Base-by-base conservation (phyloP, 106 monocot species). In the Acorus gramineus region DNA sequence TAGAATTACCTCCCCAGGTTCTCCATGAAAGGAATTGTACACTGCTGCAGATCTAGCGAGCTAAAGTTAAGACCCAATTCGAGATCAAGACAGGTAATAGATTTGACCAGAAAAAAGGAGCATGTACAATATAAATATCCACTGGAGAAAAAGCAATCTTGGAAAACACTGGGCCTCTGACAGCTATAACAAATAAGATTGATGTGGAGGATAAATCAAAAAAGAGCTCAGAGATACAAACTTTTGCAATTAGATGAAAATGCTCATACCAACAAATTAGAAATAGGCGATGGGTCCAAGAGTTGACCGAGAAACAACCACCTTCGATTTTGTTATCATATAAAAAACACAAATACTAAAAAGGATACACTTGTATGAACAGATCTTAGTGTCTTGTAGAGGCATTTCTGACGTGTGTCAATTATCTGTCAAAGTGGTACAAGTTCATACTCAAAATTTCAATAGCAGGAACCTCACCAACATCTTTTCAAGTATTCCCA, bases 281-380 rank as follows among this genome's bases (percentile, higher is more conserved):
- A 28, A 28, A 28, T 28, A 28, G 28, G 28, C 28, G 28, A 28
- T 28, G 28, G 28, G 28, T 28, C 28, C 28, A 28, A 28, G 28
- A 28, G 28, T 28, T 28, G 28, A 28, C 28, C 4, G 47, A 47
- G 8, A 6, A 69, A 48, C 5, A 49, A 59, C 0, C 49, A 50
- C 4, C 10, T 46, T 11, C 28, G 28, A 28, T 28, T 28, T 28
- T 28, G 28, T 28, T 28, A 28, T 28, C 28, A 28, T 28, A 28
- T 28, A 28, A 28, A 1, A 63, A 64, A 43, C 8, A 13, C 11
- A 64, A 28, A 42, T 50, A 10, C 51, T 51, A 64, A 60, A 10
- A 46, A 73, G 80, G 77, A 80, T 84, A 84, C 84, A 75, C 74
- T 85, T 60, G 85, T 66, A 65, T 85, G 85, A 13, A 81, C 77